Conservation (phyloP, 805 yeast species). For the Clavispora vitiphila region DNA sequence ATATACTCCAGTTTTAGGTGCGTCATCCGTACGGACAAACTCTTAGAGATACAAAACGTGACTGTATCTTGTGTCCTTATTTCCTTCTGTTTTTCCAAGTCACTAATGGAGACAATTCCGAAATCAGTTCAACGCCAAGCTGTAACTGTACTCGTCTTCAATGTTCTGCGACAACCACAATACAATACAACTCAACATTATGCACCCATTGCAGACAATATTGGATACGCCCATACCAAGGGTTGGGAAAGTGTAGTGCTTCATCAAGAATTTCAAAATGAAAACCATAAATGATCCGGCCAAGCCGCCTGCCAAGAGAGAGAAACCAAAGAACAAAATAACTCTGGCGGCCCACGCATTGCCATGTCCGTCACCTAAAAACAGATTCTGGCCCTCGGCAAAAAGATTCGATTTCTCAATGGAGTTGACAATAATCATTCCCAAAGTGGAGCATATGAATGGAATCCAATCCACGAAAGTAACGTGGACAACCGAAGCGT, state of each 20-base stretch:
- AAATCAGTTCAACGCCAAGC: constrained; percentile 59
- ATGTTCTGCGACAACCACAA: constrained; percentile 94
- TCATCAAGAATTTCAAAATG: constrained; percentile 76
- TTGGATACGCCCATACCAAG: constrained; percentile 92
- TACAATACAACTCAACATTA: constrained; percentile 83
- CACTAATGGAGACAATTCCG: background rate
- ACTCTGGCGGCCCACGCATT: constrained; percentile 94
- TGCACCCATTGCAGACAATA: constrained; percentile 69
- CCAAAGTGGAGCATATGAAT: constrained; percentile 77
- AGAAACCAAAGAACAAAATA: constrained; percentile 85
- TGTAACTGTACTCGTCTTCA: constrained; percentile 93
- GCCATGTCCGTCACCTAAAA: constrained; percentile 39
- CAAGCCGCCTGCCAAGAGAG: constrained; percentile 87
- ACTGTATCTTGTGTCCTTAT: too few species aligned
- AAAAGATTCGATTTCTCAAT: constrained; percentile 64
- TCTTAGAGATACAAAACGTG: too few species aligned
- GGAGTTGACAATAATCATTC: constrained; percentile 77
- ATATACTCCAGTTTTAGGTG: background rate
- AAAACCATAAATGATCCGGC: constrained; percentile 89
- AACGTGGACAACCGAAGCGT: constrained; percentile 83
- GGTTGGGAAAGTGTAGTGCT: constrained; percentile 78
- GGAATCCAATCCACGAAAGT: constrained; percentile 97
- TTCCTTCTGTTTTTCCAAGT: too few species aligned
- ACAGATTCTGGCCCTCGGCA: constrained; percentile 31
- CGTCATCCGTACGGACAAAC: background rate